These are phyloP conservation scores for Abrus precatorius DNA, from an alignment of 306 rosid genomes.

Conservation along the genomic window DNA sequence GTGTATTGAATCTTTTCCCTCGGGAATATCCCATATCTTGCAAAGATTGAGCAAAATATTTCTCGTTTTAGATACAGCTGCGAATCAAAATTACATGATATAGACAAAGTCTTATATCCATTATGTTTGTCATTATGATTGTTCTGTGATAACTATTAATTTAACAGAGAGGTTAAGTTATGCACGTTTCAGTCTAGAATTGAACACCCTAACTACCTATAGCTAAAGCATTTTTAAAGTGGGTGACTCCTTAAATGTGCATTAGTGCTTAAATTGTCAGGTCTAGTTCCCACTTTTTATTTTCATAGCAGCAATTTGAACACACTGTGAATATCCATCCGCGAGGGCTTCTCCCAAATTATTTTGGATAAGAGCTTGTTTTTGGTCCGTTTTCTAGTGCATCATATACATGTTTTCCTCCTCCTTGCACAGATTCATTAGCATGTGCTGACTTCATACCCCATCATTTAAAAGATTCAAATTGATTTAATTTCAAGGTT, in stretches of 20 bases:
- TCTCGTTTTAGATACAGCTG: neutral
- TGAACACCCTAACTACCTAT: neutral
- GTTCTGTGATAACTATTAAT: neutral
- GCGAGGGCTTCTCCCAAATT: neutral
- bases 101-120: neutral
- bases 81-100: neutral
- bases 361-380: neutral
- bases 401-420: neutral
- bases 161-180: neutral
- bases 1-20: conserved; percentile 10
- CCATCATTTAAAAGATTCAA: conserved; percentile 18
- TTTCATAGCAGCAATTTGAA: neutral
- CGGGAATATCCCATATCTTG: neutral
- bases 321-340: neutral
- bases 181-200: neutral
- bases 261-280: neutral
- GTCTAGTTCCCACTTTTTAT: neutral
- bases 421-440: neutral
- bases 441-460: conserved; percentile 14
- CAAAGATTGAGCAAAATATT: neutral
- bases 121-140: neutral
- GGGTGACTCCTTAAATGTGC: neutral
- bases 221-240: neutral
- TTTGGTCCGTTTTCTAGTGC: neutral
- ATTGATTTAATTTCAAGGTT: neutral